Percentiles rank a stretch among this genome's conserved stretches.
phyloP scores from a whole-genome alignment of 495 filamentous ascomycete species.

The Cenococcum geophilum region DNA sequence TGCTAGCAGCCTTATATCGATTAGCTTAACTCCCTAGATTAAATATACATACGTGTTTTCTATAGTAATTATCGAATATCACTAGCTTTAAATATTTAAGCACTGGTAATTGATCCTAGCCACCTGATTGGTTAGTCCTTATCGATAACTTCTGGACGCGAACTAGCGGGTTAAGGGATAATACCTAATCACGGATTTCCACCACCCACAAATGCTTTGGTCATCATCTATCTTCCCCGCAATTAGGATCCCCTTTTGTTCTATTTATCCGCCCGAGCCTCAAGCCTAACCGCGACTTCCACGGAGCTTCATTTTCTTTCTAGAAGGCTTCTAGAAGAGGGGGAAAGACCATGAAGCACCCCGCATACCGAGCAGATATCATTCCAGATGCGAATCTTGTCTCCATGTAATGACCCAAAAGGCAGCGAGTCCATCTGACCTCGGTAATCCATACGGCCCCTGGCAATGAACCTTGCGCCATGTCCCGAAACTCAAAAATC shows the following conservation, averaged over 20 bases:
- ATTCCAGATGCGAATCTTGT: background rate
- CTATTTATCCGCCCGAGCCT: background rate
- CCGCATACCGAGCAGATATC: background rate
- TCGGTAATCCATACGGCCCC: background rate
- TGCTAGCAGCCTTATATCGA: no score
- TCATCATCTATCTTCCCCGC: background rate
- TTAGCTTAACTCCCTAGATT: no score
- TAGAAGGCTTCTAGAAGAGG: background rate
- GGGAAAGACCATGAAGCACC: conserved; percentile 1
- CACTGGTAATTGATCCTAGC: no score
- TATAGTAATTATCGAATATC: no score
- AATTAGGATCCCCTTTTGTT: background rate
- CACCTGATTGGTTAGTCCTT: no score
- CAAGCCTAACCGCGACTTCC: background rate
- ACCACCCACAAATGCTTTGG: background rate
- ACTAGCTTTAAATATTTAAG: no score
- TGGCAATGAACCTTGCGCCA: background rate
- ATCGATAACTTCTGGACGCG: no score
- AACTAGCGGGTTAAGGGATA: no score
- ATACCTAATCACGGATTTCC: no score
- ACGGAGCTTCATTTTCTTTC: conserved; percentile 3
- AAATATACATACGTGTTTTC: no score
- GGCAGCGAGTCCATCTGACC: background rate
- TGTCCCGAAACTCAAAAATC: background rate
- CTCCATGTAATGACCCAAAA: background rate